Evolutionary conservation across 257 asterid genomes (phyloP), one percentile per base, ranked within the genome.

Genomic region (Forsythia viridissima): DNA sequence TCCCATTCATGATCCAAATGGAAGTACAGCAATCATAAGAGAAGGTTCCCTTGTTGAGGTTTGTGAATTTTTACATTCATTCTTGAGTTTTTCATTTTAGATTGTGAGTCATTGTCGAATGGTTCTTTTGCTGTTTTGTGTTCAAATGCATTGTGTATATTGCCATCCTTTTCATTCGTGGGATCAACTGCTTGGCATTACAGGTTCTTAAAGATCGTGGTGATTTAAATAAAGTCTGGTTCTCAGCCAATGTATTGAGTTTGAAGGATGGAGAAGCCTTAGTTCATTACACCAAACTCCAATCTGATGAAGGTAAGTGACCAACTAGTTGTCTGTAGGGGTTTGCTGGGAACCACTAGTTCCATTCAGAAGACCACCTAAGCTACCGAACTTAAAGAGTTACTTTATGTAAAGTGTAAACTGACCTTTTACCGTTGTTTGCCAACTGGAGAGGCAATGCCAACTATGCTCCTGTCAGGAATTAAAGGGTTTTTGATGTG

Each of bases 41-140:
- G 97, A 89, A 87, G 92, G 93, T 81, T 85, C 92, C 77, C 78
- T 71, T 77, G 97, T 96, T 80, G 99, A 96, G 99, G 99, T 96
- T 76, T 72, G 82, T 74, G 63, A 72, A 74, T 79, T 48, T 79
- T 48, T 71, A n/a, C 82, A 30, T 78, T 76, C 73, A 4, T 8
- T 42, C 46, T 52, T 43, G 51, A 21, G 55, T 55, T 46, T 73
- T 41, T 46, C 77, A 10, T 46, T 73, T 65, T 77, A 55, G 73
- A 68, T 74, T 44, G 71, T 21, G 72, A 24, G 43, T 76, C 65
- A 51, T 70, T 38, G 48, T 63, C 65, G 52, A 67, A 68, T 39
- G 18, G 41, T 71, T 63, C 3, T 30, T 44, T 71, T 63, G 76
- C 71, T 73, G 76, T 76, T 76, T 68, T 42, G 39, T 55, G 34